phyloP scores from a whole-genome alignment of 768 basidiomycete species.

The Lactarius quietus region DNA sequence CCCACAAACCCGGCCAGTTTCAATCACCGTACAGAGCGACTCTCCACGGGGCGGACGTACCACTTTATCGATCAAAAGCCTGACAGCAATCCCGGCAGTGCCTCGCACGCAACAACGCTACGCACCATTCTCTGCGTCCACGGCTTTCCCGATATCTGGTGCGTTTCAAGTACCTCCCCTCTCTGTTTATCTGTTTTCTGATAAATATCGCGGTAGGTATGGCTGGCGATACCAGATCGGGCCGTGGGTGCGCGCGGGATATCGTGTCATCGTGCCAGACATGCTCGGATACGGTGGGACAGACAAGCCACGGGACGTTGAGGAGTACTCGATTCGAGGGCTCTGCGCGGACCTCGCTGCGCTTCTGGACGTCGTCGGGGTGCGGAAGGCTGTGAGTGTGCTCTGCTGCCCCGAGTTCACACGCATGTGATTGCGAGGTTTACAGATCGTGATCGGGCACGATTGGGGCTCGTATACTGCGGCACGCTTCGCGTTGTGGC shows the following conservation, averaged over 20 bases:
- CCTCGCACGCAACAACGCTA: conserved; percentile 27
- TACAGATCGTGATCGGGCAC: conserved; percentile 65
- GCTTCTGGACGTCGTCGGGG: conserved; percentile 33
- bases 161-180: conserved; percentile 3
- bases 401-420: background rate
- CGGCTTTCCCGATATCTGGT: conserved; percentile 72
- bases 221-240: conserved; percentile 43
- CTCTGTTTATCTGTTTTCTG: background rate
- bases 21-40: conserved; percentile 47
- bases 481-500: conserved; percentile 67
- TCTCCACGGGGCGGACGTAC: conserved; percentile 61
- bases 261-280: conserved; percentile 45
- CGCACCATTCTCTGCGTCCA: conserved; percentile 69
- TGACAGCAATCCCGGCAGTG: conserved; percentile 34
- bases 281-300: conserved; percentile 47
- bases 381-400: conserved; percentile 30
- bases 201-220: background rate
- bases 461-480: conserved; percentile 75
- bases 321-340: conserved; percentile 29
- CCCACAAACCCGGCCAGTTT: conserved; percentile 40
- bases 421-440: background rate
- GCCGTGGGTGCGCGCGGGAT: conserved; percentile 39
- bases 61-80: conserved; percentile 75
- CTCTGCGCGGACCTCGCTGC: conserved; percentile 35
- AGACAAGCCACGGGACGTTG: conserved; percentile 37